A percentile compares a stretch with the other conserved stretches of the same genome.
Conservation (phyloP, 176 grass and related monocot genomes). For the Chrysopogon serrulatus region DNA sequence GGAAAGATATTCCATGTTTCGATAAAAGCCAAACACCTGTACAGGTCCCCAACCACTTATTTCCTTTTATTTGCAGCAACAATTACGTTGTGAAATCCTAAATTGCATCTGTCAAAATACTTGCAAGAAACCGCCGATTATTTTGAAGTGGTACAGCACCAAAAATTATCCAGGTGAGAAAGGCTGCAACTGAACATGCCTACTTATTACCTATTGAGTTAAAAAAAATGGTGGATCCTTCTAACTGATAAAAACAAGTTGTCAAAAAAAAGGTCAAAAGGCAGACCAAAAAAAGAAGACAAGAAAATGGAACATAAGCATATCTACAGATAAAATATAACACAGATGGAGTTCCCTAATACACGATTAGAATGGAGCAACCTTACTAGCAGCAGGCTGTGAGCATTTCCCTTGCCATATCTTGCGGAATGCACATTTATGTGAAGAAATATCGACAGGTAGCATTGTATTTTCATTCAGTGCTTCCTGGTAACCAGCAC, state of each 20-base stretch:
- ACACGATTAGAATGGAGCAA: slow-evolving; percentile 25
- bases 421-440: slow-evolving; percentile 64
- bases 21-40: background rate
- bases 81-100: background rate
- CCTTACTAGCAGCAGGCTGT: slow-evolving; percentile 82
- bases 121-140: background rate
- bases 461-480: slow-evolving; percentile 30
- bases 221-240: background rate
- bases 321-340: slow-evolving; percentile 11
- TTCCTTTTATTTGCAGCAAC: background rate
- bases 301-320: slow-evolving; percentile 16
- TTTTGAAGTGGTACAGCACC: background rate
- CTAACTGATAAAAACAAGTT: background rate
- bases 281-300: slow-evolving; percentile 18
- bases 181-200: background rate
- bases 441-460: slow-evolving; percentile 43
- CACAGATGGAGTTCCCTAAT: slow-evolving; percentile 10
- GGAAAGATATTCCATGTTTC: slow-evolving; percentile 1
- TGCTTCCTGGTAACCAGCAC: slow-evolving; percentile 36
- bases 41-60: background rate
- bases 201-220: background rate
- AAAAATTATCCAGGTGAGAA: background rate
- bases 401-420: slow-evolving; percentile 90
- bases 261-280: slow-evolving; percentile 1
- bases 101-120: background rate